A percentile compares a stretch with the other conserved stretches of the same genome.
Evolutionary conservation across 2,329 filamentous ascomycete genomes (phyloP).

Genomic region (Penicillium occitanis): DNA sequence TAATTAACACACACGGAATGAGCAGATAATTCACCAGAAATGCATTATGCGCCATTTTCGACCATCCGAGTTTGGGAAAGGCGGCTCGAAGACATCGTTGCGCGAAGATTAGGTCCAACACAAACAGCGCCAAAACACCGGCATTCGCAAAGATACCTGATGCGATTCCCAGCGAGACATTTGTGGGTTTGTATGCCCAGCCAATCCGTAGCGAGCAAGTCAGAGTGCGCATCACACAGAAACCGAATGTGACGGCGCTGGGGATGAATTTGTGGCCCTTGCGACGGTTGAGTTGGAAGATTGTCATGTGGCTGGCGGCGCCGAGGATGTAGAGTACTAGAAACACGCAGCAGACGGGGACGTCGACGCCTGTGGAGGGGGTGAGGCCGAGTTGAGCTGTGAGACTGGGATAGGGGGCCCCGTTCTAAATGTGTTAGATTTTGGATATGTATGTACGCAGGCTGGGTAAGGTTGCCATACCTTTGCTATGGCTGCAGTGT

Average conservation of each 20-base stretch:
- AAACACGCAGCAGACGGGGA: conserved; percentile 65
- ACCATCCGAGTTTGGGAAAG: conserved; percentile 72
- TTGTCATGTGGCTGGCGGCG: conserved; percentile 47
- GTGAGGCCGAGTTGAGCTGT: conserved; percentile 42
- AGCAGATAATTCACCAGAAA: conserved; percentile 62
- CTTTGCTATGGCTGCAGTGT: neutral
- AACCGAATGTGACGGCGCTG: conserved; percentile 48
- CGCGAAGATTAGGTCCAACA: conserved; percentile 74
- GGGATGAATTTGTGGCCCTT: conserved; percentile 52
- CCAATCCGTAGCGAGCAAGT: conserved; percentile 54
- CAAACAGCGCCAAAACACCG: conserved; percentile 71
- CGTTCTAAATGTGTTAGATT: conserved; percentile 6
- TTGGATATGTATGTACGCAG: neutral
- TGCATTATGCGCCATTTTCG: conserved; percentile 48
- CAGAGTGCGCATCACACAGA: conserved; percentile 51
- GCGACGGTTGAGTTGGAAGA: conserved; percentile 45
- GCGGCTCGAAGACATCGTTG: conserved; percentile 73
- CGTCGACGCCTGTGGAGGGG: conserved; percentile 60
- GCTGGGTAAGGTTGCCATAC: neutral
- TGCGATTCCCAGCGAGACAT: conserved; percentile 54
- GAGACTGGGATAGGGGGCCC: conserved; percentile 34
- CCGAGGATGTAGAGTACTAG: conserved; percentile 50
- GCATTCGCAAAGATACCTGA: conserved; percentile 70
- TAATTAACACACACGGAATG: conserved; percentile 61
- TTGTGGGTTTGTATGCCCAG: conserved; percentile 52